Conservation (phyloP, 163 green algal genomes). For the Scenedesmus sp. region DNA sequence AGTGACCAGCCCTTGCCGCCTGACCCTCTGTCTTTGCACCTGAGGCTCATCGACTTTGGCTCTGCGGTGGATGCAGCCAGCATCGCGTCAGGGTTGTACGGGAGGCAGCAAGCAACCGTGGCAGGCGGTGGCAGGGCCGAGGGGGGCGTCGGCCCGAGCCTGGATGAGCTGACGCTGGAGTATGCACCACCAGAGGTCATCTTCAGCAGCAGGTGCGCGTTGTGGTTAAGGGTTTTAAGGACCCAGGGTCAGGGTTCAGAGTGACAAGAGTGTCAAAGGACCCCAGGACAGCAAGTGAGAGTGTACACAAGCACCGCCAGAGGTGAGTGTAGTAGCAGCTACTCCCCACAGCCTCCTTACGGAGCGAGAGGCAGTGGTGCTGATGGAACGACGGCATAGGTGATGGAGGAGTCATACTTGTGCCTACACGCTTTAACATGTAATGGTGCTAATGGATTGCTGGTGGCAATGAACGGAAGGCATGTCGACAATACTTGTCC, state of each 20-base stretch:
- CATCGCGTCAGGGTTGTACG: slow-evolving; percentile 26
- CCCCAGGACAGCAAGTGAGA: too few species aligned
- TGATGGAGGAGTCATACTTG: too few species aligned
- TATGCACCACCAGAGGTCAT: slow-evolving; percentile 79
- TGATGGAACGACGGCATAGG: too few species aligned
- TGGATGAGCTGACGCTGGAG: slow-evolving; percentile 73
- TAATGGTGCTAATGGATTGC: too few species aligned
- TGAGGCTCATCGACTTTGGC: slow-evolving; percentile 42
- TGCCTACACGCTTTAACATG: too few species aligned
- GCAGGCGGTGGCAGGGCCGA: slow-evolving; percentile 12
- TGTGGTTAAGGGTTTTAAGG: not conserved
- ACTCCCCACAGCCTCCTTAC: too few species aligned
- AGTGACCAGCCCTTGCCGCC: not conserved
- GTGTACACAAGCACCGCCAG: too few species aligned
- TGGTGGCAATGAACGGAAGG: too few species aligned
- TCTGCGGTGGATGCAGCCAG: not conserved
- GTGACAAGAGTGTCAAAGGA: too few species aligned
- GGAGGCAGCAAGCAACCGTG: not conserved
- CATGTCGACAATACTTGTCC: too few species aligned
- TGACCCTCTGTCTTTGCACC: not conserved
- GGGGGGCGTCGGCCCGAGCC: slow-evolving; percentile 58
- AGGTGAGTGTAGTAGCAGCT: too few species aligned
- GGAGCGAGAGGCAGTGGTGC: too few species aligned
- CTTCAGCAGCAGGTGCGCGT: slow-evolving; percentile 54
- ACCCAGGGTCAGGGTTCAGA: not conserved